Conservation (phyloP, 805 yeast species). For the Hemisphaericaspora nanyangensis region DNA sequence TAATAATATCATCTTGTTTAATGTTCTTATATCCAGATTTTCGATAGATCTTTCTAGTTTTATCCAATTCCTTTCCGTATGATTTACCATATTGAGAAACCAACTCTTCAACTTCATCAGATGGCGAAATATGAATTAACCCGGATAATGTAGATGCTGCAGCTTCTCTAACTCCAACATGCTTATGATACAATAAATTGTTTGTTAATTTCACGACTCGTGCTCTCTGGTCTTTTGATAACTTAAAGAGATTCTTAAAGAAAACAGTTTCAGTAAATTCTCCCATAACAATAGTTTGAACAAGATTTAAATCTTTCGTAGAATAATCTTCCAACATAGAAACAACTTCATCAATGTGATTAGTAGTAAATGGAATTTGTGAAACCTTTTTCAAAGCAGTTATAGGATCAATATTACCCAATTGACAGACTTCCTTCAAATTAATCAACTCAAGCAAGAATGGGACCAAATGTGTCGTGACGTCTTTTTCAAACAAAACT, state of each 20-base stretch:
- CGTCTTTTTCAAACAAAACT: constrained; percentile 47
- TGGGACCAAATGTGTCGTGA: constrained; percentile 56
- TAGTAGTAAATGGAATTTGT: constrained; percentile 29
- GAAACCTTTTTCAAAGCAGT: constrained; percentile 42
- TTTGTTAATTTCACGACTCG: constrained; percentile 50
- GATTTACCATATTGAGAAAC: constrained; percentile 36
- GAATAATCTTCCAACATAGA: constrained; percentile 37
- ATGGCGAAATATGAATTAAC: constrained; percentile 63
- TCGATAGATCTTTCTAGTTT: constrained; percentile 41
- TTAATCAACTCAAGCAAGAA: constrained; percentile 59
- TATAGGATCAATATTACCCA: constrained; percentile 57
- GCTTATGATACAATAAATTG: constrained; percentile 53
- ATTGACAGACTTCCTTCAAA: constrained; percentile 77
- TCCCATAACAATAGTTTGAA: constrained; percentile 63
- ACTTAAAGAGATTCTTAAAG: constrained; percentile 59
- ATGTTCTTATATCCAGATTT: constrained; percentile 33
- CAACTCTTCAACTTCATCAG: constrained; percentile 39
- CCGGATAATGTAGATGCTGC: constrained; percentile 77
- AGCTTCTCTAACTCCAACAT: constrained; percentile 69
- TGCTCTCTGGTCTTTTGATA: constrained; percentile 45
- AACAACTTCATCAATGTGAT: constrained; percentile 22
- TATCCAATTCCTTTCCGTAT: constrained; percentile 28
- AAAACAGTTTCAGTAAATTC: constrained; percentile 68
- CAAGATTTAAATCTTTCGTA: constrained; percentile 24
- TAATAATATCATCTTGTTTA: constrained; percentile 39